Evolutionary conservation across 495 filamentous ascomycete species (phyloP), one percentile per base, ranked within the genome.

Genomic region (Aspergillus bertholletiae): DNA sequence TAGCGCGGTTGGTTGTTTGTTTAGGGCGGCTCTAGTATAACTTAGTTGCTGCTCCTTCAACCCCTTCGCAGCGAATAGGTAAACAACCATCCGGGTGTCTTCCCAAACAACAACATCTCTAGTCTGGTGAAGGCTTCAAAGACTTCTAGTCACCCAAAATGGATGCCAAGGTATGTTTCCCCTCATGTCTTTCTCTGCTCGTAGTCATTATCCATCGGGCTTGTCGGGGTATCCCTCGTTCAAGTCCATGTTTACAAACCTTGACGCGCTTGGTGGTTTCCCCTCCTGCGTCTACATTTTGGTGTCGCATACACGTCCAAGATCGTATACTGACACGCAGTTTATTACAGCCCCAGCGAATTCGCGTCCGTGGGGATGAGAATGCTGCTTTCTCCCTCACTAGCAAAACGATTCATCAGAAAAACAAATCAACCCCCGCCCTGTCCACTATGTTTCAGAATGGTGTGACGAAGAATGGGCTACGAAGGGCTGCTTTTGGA

Each of bases 401-500:
- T 15, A 78, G 78, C 57, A 89, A 86, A 66, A 68, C 80, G 24
- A 69, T 88, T 52, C 89, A 91, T 59, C 86, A 93, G 62, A 86
- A 85, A 23, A 87, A 90, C 74, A 96, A 92, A 70, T 94, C 90
- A 0, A 86, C 83, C 8, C 80, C 88, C 20, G 87, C 85, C 41
- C 71, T 92, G 43, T 82, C 79, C 43, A 72, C 75, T 22, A 71
- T 84, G 56, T 58, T 78, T 15, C 74, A 81, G 44, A 79, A 75
- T 18, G 81, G 77, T 47, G 79, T 79, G 26, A 67, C 87, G 47
- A 93, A 88, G 69, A 81, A 81, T 48, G 81, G 78, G 37, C 75
- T 85, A 22, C 90, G 90, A 73, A 83, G 90, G 55, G 85, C 84
- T 34, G 88, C 83, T 15, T 90, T 94, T 68, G 87, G 81, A 15